Conservation (phyloP, 1,284 basidiomycete species). For the Tylopilus sp. region DNA sequence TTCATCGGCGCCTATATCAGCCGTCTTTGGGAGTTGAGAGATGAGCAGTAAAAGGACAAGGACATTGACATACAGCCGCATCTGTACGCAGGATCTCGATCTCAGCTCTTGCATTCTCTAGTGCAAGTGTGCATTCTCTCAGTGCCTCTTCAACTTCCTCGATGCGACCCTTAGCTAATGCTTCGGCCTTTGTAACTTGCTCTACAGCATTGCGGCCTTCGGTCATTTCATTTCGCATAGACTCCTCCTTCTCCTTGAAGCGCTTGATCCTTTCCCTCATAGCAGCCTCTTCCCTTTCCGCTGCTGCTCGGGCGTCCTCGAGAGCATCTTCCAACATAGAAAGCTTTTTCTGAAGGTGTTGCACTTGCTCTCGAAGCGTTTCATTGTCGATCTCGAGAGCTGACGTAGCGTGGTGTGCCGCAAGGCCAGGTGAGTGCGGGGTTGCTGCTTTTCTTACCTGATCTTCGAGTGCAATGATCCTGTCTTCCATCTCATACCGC, state of each 20-base stretch:
- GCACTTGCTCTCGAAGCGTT: slow-evolving; percentile 80
- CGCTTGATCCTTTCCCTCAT: slow-evolving; percentile 65
- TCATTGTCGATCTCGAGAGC: slow-evolving; percentile 93
- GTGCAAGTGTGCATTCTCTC: slow-evolving; percentile 80
- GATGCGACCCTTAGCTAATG: slow-evolving; percentile 56
- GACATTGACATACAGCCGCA: slow-evolving; percentile 54
- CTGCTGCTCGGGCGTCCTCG: slow-evolving; percentile 68
- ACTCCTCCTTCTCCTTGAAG: slow-evolving; percentile 75
- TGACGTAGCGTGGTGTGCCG: slow-evolving; percentile 44
- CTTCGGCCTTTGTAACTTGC: slow-evolving; percentile 59
- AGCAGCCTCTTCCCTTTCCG: slow-evolving; percentile 72
- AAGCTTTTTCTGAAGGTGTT: slow-evolving; percentile 80
- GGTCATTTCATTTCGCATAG: slow-evolving; percentile 63
- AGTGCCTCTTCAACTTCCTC: slow-evolving; percentile 87
- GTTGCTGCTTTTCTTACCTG: slow-evolving; percentile 37
- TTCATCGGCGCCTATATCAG: slow-evolving; percentile 26
- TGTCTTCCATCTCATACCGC: slow-evolving; percentile 77
- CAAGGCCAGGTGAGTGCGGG: slow-evolving; percentile 39
- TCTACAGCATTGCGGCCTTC: slow-evolving; percentile 65
- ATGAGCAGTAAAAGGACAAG: slow-evolving; percentile 6
- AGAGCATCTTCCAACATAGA: slow-evolving; percentile 78
- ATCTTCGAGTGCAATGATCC: slow-evolving; percentile 61
- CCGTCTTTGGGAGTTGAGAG: slow-evolving; percentile 24
- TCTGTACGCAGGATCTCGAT: slow-evolving; percentile 82
- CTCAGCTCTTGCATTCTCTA: slow-evolving; percentile 91